These are phyloP conservation scores for Beauveria pseudobassiana DNA, from an alignment of 2,329 filamentous ascomycete species.

Conservation along the genomic window DNA sequence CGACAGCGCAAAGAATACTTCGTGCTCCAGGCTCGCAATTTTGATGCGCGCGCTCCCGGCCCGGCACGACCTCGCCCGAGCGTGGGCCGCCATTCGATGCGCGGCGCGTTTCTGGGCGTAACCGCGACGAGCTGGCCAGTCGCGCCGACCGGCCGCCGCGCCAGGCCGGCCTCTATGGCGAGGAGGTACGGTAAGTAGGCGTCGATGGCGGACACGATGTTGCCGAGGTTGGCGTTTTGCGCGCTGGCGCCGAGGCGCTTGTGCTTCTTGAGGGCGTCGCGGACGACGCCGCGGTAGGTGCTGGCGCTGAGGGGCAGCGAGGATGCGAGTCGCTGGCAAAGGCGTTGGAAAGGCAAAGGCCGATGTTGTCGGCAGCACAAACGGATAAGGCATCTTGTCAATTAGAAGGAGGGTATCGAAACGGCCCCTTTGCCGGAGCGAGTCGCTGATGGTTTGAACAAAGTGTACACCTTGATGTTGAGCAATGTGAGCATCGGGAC, in stretches of 20 bases:
- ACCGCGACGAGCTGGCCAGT: slow-evolving; percentile 55
- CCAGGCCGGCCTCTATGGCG: slow-evolving; percentile 67
- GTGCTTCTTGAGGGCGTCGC: slow-evolving; percentile 78
- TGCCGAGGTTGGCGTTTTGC: slow-evolving; percentile 62
- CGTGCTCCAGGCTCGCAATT: slow-evolving; percentile 69
- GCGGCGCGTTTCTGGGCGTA: slow-evolving; percentile 46
- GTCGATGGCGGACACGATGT: slow-evolving; percentile 61
- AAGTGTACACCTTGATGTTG: background rate
- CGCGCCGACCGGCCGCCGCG: slow-evolving; percentile 29
- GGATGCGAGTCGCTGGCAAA: slow-evolving; percentile 74
- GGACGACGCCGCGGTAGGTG: slow-evolving; percentile 74
- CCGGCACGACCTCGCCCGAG: slow-evolving; percentile 58
- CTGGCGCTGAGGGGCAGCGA: slow-evolving; percentile 78
- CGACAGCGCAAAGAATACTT: slow-evolving; percentile 71
- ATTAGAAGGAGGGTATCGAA: too few species aligned
- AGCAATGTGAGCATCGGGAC: background rate
- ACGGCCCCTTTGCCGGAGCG: background rate
- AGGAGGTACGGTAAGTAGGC: slow-evolving; percentile 80
- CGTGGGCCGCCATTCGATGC: slow-evolving; percentile 79
- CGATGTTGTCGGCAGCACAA: slow-evolving; percentile 82
- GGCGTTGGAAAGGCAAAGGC: slow-evolving; percentile 72
- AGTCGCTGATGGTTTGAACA: background rate
- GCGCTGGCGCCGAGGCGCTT: slow-evolving; percentile 72
- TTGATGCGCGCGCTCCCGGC: slow-evolving; percentile 59
- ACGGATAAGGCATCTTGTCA: slow-evolving; percentile 74